phyloP scores from a whole-genome alignment of 2,329 filamentous ascomycete species.

The Diaporthe helianthi region DNA sequence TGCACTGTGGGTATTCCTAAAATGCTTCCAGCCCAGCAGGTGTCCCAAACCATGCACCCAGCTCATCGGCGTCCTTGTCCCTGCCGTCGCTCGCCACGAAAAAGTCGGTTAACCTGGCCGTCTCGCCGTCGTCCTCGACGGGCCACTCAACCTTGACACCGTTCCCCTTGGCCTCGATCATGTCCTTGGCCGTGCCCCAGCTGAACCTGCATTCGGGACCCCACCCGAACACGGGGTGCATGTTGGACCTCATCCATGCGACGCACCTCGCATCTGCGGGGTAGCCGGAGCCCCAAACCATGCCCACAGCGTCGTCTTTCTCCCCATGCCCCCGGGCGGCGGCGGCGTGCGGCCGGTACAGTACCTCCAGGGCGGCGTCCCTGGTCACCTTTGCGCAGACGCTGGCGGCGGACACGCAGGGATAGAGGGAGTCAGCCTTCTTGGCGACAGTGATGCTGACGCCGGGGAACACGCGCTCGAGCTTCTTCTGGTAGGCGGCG shows the following conservation, averaged over 20 bases:
- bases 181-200: conserved; percentile 93
- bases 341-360: conserved; percentile 58
- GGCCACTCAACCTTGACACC: conserved; percentile 86
- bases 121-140: conserved; percentile 71
- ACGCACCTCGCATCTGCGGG: conserved; percentile 85
- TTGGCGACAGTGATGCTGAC: conserved; percentile 79
- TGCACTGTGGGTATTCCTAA: conserved; percentile 48
- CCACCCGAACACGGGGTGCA: conserved; percentile 96
- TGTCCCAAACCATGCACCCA: conserved; percentile 83
- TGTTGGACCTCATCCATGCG: conserved; percentile 81
- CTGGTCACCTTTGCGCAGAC: conserved; percentile 96
- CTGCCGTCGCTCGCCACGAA: conserved; percentile 56
- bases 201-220: conserved; percentile 91
- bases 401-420: conserved; percentile 90
- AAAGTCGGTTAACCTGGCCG: conserved; percentile 77
- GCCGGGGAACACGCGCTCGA: conserved; percentile 85
- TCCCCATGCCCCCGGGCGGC: conserved; percentile 42
- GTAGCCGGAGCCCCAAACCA: conserved; percentile 89
- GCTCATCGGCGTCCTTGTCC: conserved; percentile 65
- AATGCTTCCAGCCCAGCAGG: conserved; percentile 75
- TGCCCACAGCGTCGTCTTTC: conserved; percentile 49
- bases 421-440: conserved; percentile 92
- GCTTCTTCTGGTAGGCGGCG: conserved; percentile 79
- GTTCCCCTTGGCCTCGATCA: conserved; percentile 78
- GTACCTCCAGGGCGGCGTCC: conserved; percentile 84